phyloP scores from a whole-genome alignment of 2,329 filamentous ascomycete genomes.

The Arthrinium puccinioides region DNA sequence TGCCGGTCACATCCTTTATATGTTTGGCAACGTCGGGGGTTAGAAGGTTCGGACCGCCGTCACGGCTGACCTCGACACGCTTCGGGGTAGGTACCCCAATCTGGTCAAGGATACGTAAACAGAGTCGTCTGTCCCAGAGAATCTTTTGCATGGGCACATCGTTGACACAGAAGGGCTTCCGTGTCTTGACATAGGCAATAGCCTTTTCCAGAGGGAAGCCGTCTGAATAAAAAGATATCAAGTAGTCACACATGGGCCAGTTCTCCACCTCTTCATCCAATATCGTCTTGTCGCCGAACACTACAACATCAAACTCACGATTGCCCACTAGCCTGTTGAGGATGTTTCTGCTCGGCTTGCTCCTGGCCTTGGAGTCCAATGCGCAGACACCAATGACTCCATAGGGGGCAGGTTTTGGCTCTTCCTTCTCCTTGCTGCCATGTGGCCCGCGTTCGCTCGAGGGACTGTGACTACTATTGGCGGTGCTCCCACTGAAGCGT shows the following conservation, averaged over 20 bases:
- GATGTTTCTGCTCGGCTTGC: conserved; percentile 95
- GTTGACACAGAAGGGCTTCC: conserved; percentile 96
- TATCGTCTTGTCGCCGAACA: conserved; percentile 98
- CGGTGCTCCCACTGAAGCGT: conserved; percentile 74
- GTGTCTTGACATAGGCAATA: conserved; percentile 85
- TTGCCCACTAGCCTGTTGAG: conserved; percentile 86
- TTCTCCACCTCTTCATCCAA: conserved; percentile 64
- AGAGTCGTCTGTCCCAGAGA: conserved; percentile 89
- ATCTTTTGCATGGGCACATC: conserved; percentile 97
- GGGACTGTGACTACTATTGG: conserved; percentile 73
- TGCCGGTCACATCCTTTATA: conserved; percentile 72
- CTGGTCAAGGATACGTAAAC: conserved; percentile 78
- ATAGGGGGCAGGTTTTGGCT: conserved; percentile 51
- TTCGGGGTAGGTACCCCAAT: conserved; percentile 85
- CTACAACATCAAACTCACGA: conserved; percentile 89
- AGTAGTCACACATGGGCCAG: conserved; percentile 60
- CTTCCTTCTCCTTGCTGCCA: conserved; percentile 51
- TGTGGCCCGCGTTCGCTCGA: conserved; percentile 59
- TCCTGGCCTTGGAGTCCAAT: conserved; percentile 88
- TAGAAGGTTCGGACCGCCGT: conserved; percentile 77
- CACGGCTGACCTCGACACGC: conserved; percentile 83
- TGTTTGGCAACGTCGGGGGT: conserved; percentile 75
- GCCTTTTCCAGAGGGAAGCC: conserved; percentile 96
- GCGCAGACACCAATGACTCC: conserved; percentile 88
- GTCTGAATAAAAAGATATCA: conserved; percentile 98